Conservation (phyloP, 73 alveolate genomes). For the Paraurostyla sp. region DNA sequence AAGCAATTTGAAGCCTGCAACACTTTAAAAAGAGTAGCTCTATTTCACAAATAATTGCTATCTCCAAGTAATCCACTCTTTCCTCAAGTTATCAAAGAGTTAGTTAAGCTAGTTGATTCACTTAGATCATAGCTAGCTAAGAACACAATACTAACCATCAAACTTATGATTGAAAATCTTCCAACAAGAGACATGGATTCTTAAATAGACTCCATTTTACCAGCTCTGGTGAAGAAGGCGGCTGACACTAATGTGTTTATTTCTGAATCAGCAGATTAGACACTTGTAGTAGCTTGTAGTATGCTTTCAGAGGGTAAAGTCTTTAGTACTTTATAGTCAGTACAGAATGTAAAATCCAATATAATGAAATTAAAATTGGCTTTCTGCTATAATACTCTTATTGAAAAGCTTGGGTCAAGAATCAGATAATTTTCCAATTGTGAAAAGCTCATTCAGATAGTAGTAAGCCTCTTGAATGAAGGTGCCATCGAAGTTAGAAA, state of each 20-base stretch:
- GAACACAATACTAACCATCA: slow-evolving; percentile 51
- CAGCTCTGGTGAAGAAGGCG: slow-evolving; percentile 73
- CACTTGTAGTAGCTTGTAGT: slow-evolving; percentile 38
- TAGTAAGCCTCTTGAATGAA: slow-evolving; percentile 67
- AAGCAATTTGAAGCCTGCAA: slow-evolving; percentile 74
- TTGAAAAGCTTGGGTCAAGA: slow-evolving; percentile 65
- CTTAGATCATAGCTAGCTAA: slow-evolving; percentile 74
- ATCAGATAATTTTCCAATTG: slow-evolving; percentile 22
- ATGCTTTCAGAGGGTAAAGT: slow-evolving; percentile 44
- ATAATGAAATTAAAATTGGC: slow-evolving; percentile 60
- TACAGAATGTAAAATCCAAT: slow-evolving; percentile 15
- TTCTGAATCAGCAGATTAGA: slow-evolving; percentile 76
- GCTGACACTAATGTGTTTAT: slow-evolving; percentile 76
- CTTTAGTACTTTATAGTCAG: neutral
- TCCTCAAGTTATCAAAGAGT: slow-evolving; percentile 57
- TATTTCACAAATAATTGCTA: slow-evolving; percentile 51
- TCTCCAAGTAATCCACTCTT: neutral
- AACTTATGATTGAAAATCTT: slow-evolving; percentile 59
- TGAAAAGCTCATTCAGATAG: slow-evolving; percentile 41
- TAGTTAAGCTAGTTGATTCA: slow-evolving; percentile 65
- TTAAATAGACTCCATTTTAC: slow-evolving; percentile 63
- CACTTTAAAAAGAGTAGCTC: slow-evolving; percentile 57
- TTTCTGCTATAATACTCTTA: slow-evolving; percentile 56
- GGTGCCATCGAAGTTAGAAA: slow-evolving; percentile 78
- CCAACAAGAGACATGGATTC: slow-evolving; percentile 56